phyloP scores from a whole-genome alignment of 148 eudicot species.

The Fallopia convolvulus region DNA sequence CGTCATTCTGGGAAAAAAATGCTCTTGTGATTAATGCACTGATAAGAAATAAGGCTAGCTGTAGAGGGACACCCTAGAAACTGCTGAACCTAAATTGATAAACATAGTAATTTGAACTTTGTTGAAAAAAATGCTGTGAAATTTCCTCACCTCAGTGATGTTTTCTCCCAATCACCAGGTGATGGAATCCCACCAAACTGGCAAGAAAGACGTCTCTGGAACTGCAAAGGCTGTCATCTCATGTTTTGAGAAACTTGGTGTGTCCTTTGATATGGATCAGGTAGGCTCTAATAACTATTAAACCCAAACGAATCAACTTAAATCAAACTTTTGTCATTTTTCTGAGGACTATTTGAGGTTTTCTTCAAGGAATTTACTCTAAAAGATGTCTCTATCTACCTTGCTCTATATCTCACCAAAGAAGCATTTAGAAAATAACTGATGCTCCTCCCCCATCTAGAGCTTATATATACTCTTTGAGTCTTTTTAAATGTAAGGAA shows the following conservation, averaged over 20 bases:
- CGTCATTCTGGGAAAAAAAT: neutral
- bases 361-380: neutral
- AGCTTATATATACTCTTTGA: no score
- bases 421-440: neutral
- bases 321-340: neutral
- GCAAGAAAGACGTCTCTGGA: slow-evolving; percentile 83
- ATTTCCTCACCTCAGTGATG: neutral
- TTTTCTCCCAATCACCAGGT: slow-evolving; percentile 35
- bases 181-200: slow-evolving; percentile 85
- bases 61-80: neutral
- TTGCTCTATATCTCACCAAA: neutral
- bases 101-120: neutral
- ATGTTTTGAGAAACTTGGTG: slow-evolving; percentile 88
- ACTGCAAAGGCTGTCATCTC: slow-evolving; percentile 97
- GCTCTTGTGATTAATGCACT: neutral
- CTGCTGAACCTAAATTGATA: neutral
- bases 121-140: neutral
- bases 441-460: neutral
- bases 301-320: neutral
- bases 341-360: neutral
- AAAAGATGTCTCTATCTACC: neutral
- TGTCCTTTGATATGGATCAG: slow-evolving; percentile 61
- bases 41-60: neutral
- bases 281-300: slow-evolving; percentile 23
- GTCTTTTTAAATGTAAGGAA: neutral